These are phyloP conservation scores for Skeletonema menzelii DNA, from an alignment of 108 stramenopile genomes.

Conservation along the genomic window DNA sequence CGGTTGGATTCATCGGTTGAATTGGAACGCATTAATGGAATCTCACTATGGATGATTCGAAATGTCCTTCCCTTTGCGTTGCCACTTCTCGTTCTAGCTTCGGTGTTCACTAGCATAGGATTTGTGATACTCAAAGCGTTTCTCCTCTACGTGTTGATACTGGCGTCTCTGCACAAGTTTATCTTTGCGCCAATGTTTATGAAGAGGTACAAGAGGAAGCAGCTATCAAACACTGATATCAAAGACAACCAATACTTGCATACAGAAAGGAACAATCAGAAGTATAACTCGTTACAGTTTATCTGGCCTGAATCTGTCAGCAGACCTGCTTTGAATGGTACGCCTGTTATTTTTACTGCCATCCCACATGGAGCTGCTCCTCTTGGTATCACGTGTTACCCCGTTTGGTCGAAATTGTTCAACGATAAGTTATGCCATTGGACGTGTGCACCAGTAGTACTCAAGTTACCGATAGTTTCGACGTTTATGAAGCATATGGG, in stretches of 20 bases:
- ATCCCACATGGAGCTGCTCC: slow-evolving; percentile 70
- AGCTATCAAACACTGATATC: slow-evolving; percentile 27
- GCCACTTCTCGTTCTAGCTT: slow-evolving; percentile 23
- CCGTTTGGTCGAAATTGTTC: slow-evolving; percentile 67
- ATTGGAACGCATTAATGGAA: slow-evolving; percentile 59
- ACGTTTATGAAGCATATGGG: slow-evolving; percentile 55
- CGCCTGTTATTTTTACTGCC: slow-evolving; percentile 56
- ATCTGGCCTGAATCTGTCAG: slow-evolving; percentile 58
- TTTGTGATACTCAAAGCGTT: slow-evolving; percentile 18
- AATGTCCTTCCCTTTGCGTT: slow-evolving; percentile 68
- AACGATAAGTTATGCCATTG: slow-evolving; percentile 62
- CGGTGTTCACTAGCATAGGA: slow-evolving; percentile 26
- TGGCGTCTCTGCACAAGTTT: slow-evolving; percentile 29
- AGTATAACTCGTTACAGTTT: slow-evolving; percentile 50
- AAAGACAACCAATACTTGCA: slow-evolving; percentile 60
- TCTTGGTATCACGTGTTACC: slow-evolving; percentile 66
- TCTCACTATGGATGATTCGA: slow-evolving; percentile 58
- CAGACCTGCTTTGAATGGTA: slow-evolving; percentile 32
- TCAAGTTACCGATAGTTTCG: slow-evolving; percentile 56
- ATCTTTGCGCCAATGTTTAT: slow-evolving; percentile 47
- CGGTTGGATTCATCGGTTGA: slow-evolving; percentile 52
- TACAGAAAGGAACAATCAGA: slow-evolving; percentile 68
- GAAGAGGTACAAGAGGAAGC: slow-evolving; percentile 36
- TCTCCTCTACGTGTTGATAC: slow-evolving; percentile 29
- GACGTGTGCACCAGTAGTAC: slow-evolving; percentile 63